Evolutionary conservation across 2,329 filamentous ascomycete species (phyloP), one percentile per base, ranked within the genome.

Genomic region (Cordyceps cateniannulata): DNA sequence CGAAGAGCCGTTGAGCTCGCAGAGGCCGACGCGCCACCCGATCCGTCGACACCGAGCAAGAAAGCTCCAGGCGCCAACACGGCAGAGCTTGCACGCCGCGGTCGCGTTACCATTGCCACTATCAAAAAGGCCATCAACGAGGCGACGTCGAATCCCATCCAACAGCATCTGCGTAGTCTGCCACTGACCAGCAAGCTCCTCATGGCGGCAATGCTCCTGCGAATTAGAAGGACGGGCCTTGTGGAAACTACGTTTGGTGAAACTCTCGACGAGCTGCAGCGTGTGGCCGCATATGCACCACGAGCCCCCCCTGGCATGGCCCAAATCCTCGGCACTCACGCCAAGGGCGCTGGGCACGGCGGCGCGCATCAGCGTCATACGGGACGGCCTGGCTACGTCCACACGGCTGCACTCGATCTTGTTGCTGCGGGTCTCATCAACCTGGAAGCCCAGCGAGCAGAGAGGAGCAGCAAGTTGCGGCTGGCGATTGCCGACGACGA

Each of bases 121-220:
- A 89, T 98, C 72, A 96, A 96, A 73, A 87, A 90, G 70, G 95
- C 95, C 40, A 98, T 99, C 73, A 90, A 90, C 68, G 95, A 99
- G 76, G 93, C 93, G 5, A 98, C 93, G 0, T 92, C 90, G 4
- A 96, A 91, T 61, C 95, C 95, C 2, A 79, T 97, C 62, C 93
- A 97, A 71, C 91, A 95, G 71, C 92, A 92, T 69, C 82, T 99
- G 40, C 89, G 91, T 54, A 84, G 86, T 20, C 82, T 98, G 24
- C 91, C 95, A 0, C 81, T 97, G 47, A 83, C 87, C 27, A 87
- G 88, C 14, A 97, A 97, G 70, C 79, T 98, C 40, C 86, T 98
- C 66, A 85, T 99, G 57, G 87, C 91, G 1, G 91, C 92, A 7
- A 78, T 99, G 18, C 75, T 97, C 42, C 83, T 90, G 29, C 84